phyloP scores from a whole-genome alignment of 2,329 filamentous ascomycete species.

The Fusarium agapanthi region DNA sequence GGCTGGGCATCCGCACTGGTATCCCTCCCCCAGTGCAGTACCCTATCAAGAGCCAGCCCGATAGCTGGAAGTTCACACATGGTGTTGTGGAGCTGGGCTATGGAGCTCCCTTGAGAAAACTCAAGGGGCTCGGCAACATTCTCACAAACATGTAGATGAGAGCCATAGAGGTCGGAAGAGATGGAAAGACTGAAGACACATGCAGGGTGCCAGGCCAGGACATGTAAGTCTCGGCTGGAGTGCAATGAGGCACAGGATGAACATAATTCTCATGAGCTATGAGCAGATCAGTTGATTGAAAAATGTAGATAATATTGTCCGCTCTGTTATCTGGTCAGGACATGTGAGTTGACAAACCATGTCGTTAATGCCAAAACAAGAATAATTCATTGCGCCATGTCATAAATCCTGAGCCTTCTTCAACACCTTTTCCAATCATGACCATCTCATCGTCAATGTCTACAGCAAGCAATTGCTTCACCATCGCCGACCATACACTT shows the following conservation, averaged over 20 bases:
- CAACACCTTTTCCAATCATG: conserved; percentile 2
- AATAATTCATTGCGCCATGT: conserved; percentile 1
- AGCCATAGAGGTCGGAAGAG: not conserved
- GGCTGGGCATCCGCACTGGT: conserved; percentile 72
- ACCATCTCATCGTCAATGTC: not conserved
- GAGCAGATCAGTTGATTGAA: not conserved
- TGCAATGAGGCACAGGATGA: not conserved
- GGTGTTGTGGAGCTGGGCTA: conserved; percentile 71
- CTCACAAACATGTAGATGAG: conserved; percentile 52
- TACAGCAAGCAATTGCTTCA: conserved; percentile 2
- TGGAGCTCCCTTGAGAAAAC: conserved; percentile 52
- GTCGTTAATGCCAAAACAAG: not conserved
- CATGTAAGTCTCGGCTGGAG: not conserved
- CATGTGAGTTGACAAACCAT: not conserved
- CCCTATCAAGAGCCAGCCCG: conserved; percentile 72
- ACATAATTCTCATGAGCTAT: not conserved
- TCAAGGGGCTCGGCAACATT: conserved; percentile 52
- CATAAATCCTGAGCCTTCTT: conserved; percentile 1
- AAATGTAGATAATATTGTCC: not conserved
- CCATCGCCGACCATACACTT: conserved; percentile 32
- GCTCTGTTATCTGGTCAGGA: not conserved
- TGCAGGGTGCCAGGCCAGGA: not conserved
- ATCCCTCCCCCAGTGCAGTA: conserved; percentile 87
- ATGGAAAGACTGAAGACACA: not conserved
- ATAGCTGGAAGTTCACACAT: conserved; percentile 71